phyloP scores from a whole-genome alignment of 2,329 filamentous ascomycete genomes.

The Didymella exigua region DNA sequence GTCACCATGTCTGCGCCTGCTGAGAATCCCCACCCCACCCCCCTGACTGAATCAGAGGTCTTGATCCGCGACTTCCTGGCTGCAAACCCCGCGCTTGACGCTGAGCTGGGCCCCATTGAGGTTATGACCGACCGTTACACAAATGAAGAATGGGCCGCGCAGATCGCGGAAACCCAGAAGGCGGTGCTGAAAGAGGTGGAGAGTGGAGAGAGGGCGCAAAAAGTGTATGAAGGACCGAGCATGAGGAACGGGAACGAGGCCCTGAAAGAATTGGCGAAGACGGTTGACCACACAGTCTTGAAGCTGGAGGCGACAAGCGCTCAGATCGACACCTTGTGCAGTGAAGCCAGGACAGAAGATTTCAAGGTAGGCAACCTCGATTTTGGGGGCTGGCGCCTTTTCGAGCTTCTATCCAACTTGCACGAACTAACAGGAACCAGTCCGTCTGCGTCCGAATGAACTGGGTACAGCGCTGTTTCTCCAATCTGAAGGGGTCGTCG shows the following conservation, averaged over 20 bases:
- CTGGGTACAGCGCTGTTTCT: conserved; percentile 57
- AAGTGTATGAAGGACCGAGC: conserved; percentile 35
- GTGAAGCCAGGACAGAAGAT: conserved; percentile 56
- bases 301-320: conserved; percentile 55
- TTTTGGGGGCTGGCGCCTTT: too few species aligned
- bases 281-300: conserved; percentile 58
- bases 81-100: conserved; percentile 37
- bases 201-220: conserved; percentile 34
- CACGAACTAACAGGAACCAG: conserved; percentile 44
- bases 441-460: conserved; percentile 64
- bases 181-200: conserved; percentile 36
- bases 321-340: conserved; percentile 61
- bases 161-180: conserved; percentile 47
- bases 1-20: conserved; percentile 20
- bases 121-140: conserved; percentile 53
- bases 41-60: conserved; percentile 42
- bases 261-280: conserved; percentile 41
- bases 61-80: conserved; percentile 44
- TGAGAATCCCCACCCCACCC: conserved; percentile 30
- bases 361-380: conserved; percentile 50
- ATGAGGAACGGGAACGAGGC: conserved; percentile 36
- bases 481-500: conserved; percentile 54
- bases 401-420: too few species aligned
- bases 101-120: conserved; percentile 34
- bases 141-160: conserved; percentile 52